Evolutionary conservation across 768 basidiomycete species (phyloP).

Genomic region (Suillus ampliporus): DNA sequence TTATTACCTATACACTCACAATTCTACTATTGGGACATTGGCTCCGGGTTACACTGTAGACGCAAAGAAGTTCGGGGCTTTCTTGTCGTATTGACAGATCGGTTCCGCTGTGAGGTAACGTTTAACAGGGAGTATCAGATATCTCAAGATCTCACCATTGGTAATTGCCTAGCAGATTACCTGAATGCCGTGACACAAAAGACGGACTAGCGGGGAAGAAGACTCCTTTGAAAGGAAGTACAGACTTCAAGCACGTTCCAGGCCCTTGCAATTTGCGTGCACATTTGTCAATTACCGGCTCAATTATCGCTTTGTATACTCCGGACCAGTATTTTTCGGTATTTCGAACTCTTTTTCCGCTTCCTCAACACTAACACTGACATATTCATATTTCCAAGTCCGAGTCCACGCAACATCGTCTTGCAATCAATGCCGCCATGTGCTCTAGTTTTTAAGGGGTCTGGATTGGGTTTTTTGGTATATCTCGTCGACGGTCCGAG

Average conservation of each 20-base stretch:
- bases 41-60: not conserved
- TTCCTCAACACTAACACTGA: not conserved
- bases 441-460: not conserved
- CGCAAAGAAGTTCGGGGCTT: not conserved
- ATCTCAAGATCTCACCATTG: no score
- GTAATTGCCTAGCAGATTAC: not conserved
- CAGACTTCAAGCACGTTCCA: not conserved
- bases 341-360: not conserved
- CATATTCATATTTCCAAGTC: not conserved
- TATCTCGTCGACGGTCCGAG: not conserved
- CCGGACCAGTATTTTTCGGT: not conserved
- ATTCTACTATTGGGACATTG: not conserved
- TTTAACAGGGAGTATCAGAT: not conserved
- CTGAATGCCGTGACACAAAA: not conserved
- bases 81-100: not conserved
- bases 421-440: not conserved
- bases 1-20: not conserved
- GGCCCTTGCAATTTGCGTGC: not conserved
- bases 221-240: no score
- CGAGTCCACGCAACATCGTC: not conserved
- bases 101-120: not conserved
- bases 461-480: not conserved
- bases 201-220: not conserved
- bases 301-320: not conserved
- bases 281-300: not conserved